Conservation (phyloP, 2,329 filamentous ascomycete genomes). For the Verticillium albo-atrum region DNA sequence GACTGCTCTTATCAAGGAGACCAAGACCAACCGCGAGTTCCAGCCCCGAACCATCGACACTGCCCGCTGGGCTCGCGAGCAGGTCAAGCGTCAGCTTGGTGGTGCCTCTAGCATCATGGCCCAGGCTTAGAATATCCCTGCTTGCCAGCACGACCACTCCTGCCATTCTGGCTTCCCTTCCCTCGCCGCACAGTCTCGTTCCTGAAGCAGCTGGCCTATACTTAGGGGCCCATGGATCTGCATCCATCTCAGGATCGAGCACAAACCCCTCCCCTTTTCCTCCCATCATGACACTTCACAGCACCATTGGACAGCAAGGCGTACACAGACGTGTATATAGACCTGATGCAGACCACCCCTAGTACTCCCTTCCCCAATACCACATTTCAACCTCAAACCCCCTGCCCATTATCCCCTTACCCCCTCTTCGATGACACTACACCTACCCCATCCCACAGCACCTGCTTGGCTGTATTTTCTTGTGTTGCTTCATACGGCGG, state of each 20-base stretch:
- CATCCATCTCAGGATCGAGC: background rate
- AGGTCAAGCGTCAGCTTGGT: conserved; percentile 85
- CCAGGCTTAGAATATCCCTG: conserved; percentile 28
- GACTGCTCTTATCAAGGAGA: conserved; percentile 84
- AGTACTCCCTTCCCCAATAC: conserved; percentile 9
- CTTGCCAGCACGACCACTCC: conserved; percentile 15
- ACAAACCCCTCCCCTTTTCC: conserved; percentile 8
- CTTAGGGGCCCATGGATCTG: conserved; percentile 8
- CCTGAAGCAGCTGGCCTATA: conserved; percentile 11
- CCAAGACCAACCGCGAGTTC: conserved; percentile 84
- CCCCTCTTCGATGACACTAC: conserved; percentile 7
- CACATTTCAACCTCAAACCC: conserved; percentile 2
- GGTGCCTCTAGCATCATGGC: conserved; percentile 48
- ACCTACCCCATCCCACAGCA: conserved; percentile 1
- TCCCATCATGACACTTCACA: conserved; percentile 11
- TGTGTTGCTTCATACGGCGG: conserved; percentile 10
- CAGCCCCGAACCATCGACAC: conserved; percentile 82
- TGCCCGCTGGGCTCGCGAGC: conserved; percentile 93
- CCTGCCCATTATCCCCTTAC: background rate
- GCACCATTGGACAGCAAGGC: conserved; percentile 6
- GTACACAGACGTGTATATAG: conserved; percentile 13
- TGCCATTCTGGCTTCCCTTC: background rate
- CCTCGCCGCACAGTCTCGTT: conserved; percentile 2
- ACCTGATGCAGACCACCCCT: conserved; percentile 11
- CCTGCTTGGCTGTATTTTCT: conserved; percentile 13